Evolutionary conservation across 495 filamentous ascomycete genomes (phyloP), one percentile per base, ranked within the genome.

Genomic region (Astrothelium subdiscretum): DNA sequence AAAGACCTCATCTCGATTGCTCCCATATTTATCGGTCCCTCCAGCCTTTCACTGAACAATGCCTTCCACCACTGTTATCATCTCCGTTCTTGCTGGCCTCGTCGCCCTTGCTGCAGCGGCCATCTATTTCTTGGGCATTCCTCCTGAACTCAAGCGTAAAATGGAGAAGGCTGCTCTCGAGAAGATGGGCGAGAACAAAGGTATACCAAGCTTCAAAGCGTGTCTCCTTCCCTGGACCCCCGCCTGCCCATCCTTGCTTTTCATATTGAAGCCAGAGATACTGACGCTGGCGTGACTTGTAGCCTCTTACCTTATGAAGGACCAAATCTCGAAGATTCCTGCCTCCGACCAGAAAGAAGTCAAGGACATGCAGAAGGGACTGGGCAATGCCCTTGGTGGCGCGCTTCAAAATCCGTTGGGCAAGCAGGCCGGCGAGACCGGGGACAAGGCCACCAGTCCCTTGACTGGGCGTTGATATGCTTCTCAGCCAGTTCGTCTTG

Each of bases 161-260:
- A 66, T 79, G 27, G 78, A 83, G 62, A 73, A 80, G 43, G 65
- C 79, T 4, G 62, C 79, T 1, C 70, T 82, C 1, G 74, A 81
- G 61, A 73, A 71, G 40, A 81, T 81, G 75, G 80, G 79, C 18
- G 80, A 83, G 66, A 83, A 76, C 31, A 80, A 79, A 58, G 72
- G 32, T 48, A 54, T 20, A 18, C 15, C n/a, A n/a, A n/a, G n/a
- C n/a, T n/a, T n/a, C n/a, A n/a, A n/a, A n/a, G n/a, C n/a, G n/a
- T n/a, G n/a, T n/a, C n/a, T n/a, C n/a, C n/a, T n/a, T n/a, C n/a
- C n/a, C n/a, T n/a, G n/a, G n/a, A n/a, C n/a, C n/a, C n/a, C n/a
- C n/a, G n/a, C n/a, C n/a, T n/a, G n/a, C n/a, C n/a, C n/a, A n/a
- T n/a, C n/a, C n/a, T n/a, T n/a, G n/a, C n/a, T n/a, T n/a, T n/a